Percentiles rank a stretch among this genome's conserved stretches.
phyloP scores from a whole-genome alignment of 495 filamentous ascomycete species.

The Tuber magnatum region DNA sequence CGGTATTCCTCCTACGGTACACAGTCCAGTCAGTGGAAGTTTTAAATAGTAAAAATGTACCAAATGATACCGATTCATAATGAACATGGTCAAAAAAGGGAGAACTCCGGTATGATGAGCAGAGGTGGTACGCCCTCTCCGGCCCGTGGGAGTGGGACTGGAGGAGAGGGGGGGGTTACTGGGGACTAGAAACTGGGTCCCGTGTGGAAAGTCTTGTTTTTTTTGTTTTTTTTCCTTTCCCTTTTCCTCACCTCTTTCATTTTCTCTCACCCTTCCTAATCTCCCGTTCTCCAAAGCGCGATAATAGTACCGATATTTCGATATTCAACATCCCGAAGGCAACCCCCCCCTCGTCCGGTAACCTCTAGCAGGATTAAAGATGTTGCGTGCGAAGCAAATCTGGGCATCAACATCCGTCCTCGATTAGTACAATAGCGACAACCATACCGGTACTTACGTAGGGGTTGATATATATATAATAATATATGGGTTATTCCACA shows the following conservation, averaged over 20 bases:
- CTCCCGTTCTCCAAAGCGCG: not conserved
- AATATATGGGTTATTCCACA: not conserved
- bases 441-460: not conserved
- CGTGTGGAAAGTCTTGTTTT: not conserved
- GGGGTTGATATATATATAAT: not conserved
- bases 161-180: not conserved
- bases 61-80: not conserved
- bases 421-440: not conserved
- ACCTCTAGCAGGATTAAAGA: not conserved
- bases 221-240: not conserved
- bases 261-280: conserved; percentile 4
- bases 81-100: not conserved
- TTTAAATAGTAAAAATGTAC: not conserved
- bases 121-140: not conserved
- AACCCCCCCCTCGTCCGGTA: not conserved
- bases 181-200: not conserved
- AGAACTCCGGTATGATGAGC: not conserved
- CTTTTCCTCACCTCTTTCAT: not conserved
- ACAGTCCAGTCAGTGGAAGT: not conserved
- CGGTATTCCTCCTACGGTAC: not conserved
- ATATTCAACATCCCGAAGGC: not conserved
- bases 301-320: not conserved
- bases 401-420: not conserved
- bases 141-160: not conserved
- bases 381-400: not conserved